phyloP scores from a whole-genome alignment of 768 basidiomycete species.

The Omphalotus guepiniiformis region DNA sequence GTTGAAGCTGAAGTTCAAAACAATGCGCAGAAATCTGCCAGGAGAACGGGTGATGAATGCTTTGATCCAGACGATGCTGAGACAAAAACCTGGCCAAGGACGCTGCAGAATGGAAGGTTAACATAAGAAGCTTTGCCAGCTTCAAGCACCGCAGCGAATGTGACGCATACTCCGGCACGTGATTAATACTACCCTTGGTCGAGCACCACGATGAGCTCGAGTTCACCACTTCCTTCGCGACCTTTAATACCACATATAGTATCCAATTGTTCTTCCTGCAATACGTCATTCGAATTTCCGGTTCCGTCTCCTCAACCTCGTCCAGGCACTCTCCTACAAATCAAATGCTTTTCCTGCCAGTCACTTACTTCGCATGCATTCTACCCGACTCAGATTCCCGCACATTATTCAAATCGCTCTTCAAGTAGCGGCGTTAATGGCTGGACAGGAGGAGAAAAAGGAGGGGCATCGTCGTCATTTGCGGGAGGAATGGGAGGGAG shows the following conservation, averaged over 20 bases:
- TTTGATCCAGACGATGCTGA: too few relatives aligned
- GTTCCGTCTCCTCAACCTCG: slow-evolving; percentile 56
- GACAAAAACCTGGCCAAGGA: too few relatives aligned
- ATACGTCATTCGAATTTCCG: slow-evolving; percentile 58
- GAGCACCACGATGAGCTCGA: neutral
- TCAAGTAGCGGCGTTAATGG: slow-evolving; percentile 11
- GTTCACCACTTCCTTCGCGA: slow-evolving; percentile 52
- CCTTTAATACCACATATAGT: slow-evolving; percentile 63
- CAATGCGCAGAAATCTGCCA: too few relatives aligned
- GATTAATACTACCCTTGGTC: too few relatives aligned
- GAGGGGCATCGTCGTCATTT: slow-evolving; percentile 12
- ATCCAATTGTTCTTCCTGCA: slow-evolving; percentile 58
- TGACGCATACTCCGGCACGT: too few relatives aligned
- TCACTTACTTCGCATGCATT: slow-evolving; percentile 57
- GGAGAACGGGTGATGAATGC: too few relatives aligned
- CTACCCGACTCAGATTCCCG: slow-evolving; percentile 58
- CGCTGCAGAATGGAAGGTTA: too few relatives aligned
- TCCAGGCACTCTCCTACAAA: slow-evolving; percentile 51
- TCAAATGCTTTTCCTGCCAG: slow-evolving; percentile 71
- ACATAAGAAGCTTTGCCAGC: too few relatives aligned
- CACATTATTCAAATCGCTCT: slow-evolving; percentile 15
- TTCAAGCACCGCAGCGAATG: too few relatives aligned
- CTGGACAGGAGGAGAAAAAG: neutral
- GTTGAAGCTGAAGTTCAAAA: too few relatives aligned
- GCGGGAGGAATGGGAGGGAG: slow-evolving; percentile 20